Evolutionary conservation across 768 basidiomycete species (phyloP).

Genomic region (Mycena albidolilacea): DNA sequence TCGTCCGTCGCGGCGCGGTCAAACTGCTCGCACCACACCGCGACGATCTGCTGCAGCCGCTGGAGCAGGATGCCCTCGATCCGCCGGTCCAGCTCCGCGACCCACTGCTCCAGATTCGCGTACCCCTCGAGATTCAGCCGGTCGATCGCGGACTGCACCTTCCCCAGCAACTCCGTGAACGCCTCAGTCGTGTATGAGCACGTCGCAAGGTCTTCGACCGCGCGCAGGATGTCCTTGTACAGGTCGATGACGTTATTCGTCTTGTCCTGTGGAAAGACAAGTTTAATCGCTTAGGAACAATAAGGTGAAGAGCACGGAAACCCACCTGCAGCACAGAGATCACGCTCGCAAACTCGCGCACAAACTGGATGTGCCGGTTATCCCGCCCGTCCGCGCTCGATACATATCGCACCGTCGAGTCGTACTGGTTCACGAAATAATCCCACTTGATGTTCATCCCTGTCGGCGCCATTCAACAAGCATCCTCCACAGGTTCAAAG

Average conservation of each 20-base stretch:
- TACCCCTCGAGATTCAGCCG: constrained; percentile 96
- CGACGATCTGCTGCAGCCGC: constrained; percentile 83
- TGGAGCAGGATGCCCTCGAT: constrained; percentile 87
- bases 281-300: background rate
- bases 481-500: background rate
- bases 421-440: constrained; percentile 95
- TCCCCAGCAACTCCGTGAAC: constrained; percentile 82
- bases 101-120: constrained; percentile 94
- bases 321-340: constrained; percentile 90
- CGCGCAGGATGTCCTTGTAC: constrained; percentile 86
- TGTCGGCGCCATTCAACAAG: constrained; percentile 46
- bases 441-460: constrained; percentile 99
- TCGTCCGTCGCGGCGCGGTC: constrained; percentile 74
- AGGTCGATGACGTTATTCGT: constrained; percentile 94
- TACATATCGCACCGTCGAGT: constrained; percentile 78
- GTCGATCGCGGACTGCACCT: constrained; percentile 94
- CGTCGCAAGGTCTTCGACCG: constrained; percentile 89
- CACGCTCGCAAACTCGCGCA: constrained; percentile 94
- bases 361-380: constrained; percentile 93
- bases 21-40: constrained; percentile 92
- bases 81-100: constrained; percentile 83
- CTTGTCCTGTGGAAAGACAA: constrained; percentile 75
- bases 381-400: constrained; percentile 83
- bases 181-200: constrained; percentile 90
- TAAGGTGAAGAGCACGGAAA: background rate